Base-by-base conservation (phyloP, 306 rosid genomes). In the Lathyrus aphaca region DNA sequence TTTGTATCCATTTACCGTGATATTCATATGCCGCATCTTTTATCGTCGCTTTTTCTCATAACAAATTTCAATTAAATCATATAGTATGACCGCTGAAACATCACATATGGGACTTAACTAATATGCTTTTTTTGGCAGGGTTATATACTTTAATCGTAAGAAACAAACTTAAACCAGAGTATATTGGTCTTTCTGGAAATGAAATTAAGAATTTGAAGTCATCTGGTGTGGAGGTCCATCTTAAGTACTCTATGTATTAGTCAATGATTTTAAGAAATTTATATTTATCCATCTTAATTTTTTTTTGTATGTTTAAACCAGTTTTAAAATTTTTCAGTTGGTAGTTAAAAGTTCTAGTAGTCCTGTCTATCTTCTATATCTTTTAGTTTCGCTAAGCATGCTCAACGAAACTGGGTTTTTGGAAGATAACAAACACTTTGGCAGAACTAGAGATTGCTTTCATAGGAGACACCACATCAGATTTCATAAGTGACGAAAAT, bases 171-270 rank as follows among this genome's bases (percentile, higher is more conserved):
- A 90, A 88, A 83, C 71, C 77, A 15, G 89, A 88, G 76, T 84
- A 82, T 76, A 12, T 79, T 17, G 89, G 96, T 39, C 91, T 88
- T 58, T 35, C 86, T 21, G 85, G 86, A 29, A 78, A 79, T 37
- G 88, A 86, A 77, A 93, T 90, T 54, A 93, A 93, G 81, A 68
- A 68, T 30, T 79, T 88, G 84, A 91, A 89, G 84, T 81, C 62
- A 7, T 85, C 91, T 50, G 91, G 96, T 68, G 92, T 81, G 75
- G 94, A 90, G 98, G 98, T 93, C 44, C 75, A 97, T 83, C 77
- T 75, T 78, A 51, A 50, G 61, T 61, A 16, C 68, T 65, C 11
- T 39, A 68, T 61, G n/a, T 39, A 68, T 63, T 73, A 48, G 23
- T 84, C n/a, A 21, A 57, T 43, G 54, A 51, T 74, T 74, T 71